Evolutionary conservation across 805 yeast species (phyloP).

Genomic region (Candida sanyiensis): DNA sequence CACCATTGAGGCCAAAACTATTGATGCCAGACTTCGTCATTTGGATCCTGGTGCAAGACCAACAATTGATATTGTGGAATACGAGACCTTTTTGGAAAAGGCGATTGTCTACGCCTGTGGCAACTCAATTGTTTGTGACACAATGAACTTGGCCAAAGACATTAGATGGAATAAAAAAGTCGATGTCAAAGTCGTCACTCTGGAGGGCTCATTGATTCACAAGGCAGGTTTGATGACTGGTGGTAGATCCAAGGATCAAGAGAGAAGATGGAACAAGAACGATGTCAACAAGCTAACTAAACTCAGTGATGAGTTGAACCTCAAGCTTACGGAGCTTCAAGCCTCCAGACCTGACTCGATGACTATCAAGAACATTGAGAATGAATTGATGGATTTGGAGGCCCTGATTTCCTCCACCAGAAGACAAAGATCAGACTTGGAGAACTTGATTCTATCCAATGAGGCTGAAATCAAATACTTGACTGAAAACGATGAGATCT

Average conservation of each 20-base stretch:
- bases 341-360: slow-evolving; percentile 46
- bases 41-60: slow-evolving; percentile 54
- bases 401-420: slow-evolving; percentile 40
- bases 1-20: slow-evolving; percentile 53
- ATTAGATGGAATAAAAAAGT: slow-evolving; percentile 62
- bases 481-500: slow-evolving; percentile 28
- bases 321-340: slow-evolving; percentile 38
- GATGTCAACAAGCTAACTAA: slow-evolving; percentile 51
- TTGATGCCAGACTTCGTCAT: slow-evolving; percentile 49
- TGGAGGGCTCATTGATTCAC: slow-evolving; percentile 82
- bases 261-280: slow-evolving; percentile 69
- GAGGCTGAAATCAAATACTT: slow-evolving; percentile 49
- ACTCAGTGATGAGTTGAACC: slow-evolving; percentile 43
- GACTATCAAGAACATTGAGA: slow-evolving; percentile 49
- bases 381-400: slow-evolving; percentile 47
- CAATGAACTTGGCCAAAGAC: slow-evolving; percentile 57
- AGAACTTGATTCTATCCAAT: slow-evolving; percentile 41
- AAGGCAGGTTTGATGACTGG: slow-evolving; percentile 91
- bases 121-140: slow-evolving; percentile 72
- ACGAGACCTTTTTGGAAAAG: slow-evolving; percentile 59
- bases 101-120: slow-evolving; percentile 81
- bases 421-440: slow-evolving; percentile 38
- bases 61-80: slow-evolving; percentile 67
- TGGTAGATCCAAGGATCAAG: slow-evolving; percentile 51
- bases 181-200: slow-evolving; percentile 64